Percentiles rank a stretch among this genome's conserved stretches.
phyloP scores from a whole-genome alignment of 169 alveolate species.

The Plasmodium ovale region DNA sequence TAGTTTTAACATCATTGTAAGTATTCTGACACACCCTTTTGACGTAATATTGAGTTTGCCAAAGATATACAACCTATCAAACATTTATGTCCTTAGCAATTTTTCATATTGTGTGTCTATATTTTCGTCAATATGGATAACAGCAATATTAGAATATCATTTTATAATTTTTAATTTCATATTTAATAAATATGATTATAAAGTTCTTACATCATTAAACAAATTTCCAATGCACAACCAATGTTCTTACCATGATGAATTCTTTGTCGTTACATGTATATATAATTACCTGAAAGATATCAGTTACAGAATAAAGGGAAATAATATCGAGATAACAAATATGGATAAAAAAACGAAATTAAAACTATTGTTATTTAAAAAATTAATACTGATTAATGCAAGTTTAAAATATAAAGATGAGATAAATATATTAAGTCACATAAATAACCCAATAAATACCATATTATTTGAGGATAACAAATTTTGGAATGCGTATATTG shows the following conservation, averaged over 20 bases:
- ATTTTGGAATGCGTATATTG: slow-evolving; percentile 64
- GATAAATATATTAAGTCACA: slow-evolving; percentile 59
- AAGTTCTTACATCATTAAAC: slow-evolving; percentile 55
- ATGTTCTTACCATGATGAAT: slow-evolving; percentile 72
- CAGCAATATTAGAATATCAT: slow-evolving; percentile 68
- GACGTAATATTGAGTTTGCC: slow-evolving; percentile 72
- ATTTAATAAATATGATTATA: slow-evolving; percentile 68
- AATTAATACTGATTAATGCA: slow-evolving; percentile 54
- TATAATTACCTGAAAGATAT: slow-evolving; percentile 62
- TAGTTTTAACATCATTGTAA: slow-evolving; percentile 43
- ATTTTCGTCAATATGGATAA: slow-evolving; percentile 74
- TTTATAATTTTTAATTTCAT: slow-evolving; percentile 65
- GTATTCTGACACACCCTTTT: slow-evolving; percentile 65
- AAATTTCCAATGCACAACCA: slow-evolving; percentile 69
- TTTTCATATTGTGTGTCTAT: slow-evolving; percentile 68
- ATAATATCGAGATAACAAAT: slow-evolving; percentile 70
- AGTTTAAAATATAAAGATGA: slow-evolving; percentile 74
- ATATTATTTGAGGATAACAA: slow-evolving; percentile 65
- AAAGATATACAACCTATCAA: slow-evolving; percentile 63
- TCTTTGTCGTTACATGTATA: slow-evolving; percentile 68
- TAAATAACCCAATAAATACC: slow-evolving; percentile 70
- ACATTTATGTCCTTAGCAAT: slow-evolving; percentile 60
- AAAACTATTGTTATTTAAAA: slow-evolving; percentile 63
- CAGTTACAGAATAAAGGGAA: slow-evolving; percentile 62
- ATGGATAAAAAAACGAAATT: slow-evolving; percentile 68